Conservation (phyloP, 1,139 yeast genomes). For the Nematodospora anomalae region DNA sequence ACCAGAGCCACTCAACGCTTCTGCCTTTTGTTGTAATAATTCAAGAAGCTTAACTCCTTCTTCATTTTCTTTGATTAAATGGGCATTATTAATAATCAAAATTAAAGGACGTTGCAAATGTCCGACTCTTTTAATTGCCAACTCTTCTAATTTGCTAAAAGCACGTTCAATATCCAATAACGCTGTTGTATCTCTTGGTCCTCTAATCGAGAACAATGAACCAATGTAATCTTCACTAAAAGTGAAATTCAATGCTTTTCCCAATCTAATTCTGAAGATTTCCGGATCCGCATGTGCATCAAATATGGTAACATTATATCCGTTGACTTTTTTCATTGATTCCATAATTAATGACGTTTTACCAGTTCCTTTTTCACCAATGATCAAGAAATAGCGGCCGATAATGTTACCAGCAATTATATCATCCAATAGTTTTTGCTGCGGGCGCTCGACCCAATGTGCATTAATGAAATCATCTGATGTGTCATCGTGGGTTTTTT, state of each 20-base stretch:
- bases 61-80: constrained; percentile 70
- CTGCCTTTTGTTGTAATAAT: constrained; percentile 80
- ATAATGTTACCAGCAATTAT: constrained; percentile 60
- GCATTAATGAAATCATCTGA: constrained; percentile 26
- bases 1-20: constrained; percentile 72
- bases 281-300: constrained; percentile 91
- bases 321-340: constrained; percentile 64
- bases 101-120: constrained; percentile 55
- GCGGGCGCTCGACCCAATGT: constrained; percentile 69
- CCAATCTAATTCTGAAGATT: constrained; percentile 72
- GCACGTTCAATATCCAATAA: constrained; percentile 81
- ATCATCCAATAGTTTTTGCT: constrained; percentile 64
- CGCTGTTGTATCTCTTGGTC: constrained; percentile 86
- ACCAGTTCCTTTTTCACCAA: constrained; percentile 89
- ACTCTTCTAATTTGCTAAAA: constrained; percentile 70
- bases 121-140: constrained; percentile 55
- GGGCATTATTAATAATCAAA: constrained; percentile 71
- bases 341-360: constrained; percentile 73
- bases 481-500: constrained; percentile 33
- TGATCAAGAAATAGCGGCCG: constrained; percentile 70
- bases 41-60: constrained; percentile 74
- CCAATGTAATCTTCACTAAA: constrained; percentile 84
- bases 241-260: constrained; percentile 71
- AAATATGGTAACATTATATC: constrained; percentile 65
- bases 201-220: constrained; percentile 74